These are phyloP conservation scores for Suhomyces yuchorum DNA, from an alignment of 1,139 yeast genomes.

Conservation along the genomic window DNA sequence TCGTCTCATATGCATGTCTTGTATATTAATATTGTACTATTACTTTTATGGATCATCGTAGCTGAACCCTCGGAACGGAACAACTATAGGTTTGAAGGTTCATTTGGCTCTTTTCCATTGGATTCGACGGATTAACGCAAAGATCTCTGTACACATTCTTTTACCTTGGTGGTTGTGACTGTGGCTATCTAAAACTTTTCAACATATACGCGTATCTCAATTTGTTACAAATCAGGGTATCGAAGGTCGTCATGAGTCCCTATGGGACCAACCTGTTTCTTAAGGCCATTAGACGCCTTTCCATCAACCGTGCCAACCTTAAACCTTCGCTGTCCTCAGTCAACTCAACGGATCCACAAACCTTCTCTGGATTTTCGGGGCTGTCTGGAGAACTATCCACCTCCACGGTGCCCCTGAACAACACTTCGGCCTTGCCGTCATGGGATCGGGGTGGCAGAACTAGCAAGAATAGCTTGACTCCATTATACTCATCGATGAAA, in stretches of 20 bases:
- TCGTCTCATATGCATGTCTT: not conserved
- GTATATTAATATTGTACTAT: not conserved
- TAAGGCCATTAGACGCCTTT: not conserved
- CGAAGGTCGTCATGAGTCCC: not conserved
- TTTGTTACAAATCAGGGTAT: not conserved
- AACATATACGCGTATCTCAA: not conserved
- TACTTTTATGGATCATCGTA: not conserved
- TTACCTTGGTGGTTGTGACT: not conserved
- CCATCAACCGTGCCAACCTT: not conserved
- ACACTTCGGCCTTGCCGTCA: conserved; percentile 11
- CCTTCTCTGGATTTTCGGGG: not conserved
- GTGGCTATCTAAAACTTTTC: not conserved
- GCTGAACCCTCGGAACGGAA: not conserved
- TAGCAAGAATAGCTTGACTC: conserved; percentile 33
- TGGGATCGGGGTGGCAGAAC: conserved; percentile 51
- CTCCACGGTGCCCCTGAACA: not conserved
- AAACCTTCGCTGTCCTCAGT: not conserved
- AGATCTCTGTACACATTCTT: not conserved
- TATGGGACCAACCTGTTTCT: not conserved
- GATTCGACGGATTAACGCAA: not conserved
- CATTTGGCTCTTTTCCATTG: not conserved
- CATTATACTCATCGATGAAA: conserved; percentile 39
- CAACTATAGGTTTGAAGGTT: not conserved
- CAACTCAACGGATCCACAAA: not conserved
- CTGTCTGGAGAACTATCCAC: not conserved